Evolutionary conservation across 78 protist genomes (phyloP).

Genomic region (Speleostelium caveatum): DNA sequence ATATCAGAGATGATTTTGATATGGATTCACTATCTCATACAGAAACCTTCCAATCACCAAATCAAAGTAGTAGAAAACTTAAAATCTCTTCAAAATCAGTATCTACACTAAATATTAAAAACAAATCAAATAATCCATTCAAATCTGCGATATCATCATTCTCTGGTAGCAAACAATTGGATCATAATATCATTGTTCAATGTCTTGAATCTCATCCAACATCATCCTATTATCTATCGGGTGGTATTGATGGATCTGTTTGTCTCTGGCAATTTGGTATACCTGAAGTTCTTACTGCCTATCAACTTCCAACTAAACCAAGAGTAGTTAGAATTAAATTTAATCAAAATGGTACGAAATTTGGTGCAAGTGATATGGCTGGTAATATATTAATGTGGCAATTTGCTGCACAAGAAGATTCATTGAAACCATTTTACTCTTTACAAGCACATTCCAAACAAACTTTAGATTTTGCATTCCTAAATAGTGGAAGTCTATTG

Average conservation of each 20-base stretch:
- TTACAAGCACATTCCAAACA: constrained; percentile 67
- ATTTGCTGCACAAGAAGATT: constrained; percentile 67
- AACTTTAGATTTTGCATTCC: constrained; percentile 67
- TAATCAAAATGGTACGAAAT: constrained; percentile 74
- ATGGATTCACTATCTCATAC: constrained; percentile 2
- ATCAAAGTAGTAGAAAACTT: background rate
- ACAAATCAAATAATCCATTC: background rate
- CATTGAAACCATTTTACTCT: constrained; percentile 68
- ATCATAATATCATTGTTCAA: constrained; percentile 78
- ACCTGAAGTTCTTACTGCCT: constrained; percentile 67
- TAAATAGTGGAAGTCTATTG: constrained; percentile 56
- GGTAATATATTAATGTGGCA: constrained; percentile 75
- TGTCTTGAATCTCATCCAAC: constrained; percentile 75
- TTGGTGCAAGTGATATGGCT: constrained; percentile 80
- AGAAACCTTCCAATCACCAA: constrained; percentile 5
- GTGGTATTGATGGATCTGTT: constrained; percentile 78
- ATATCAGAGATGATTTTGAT: constrained; percentile 12
- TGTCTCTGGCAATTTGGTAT: constrained; percentile 75
- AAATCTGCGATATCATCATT: constrained; percentile 3
- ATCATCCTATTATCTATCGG: constrained; percentile 50
- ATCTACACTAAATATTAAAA: constrained; percentile 24
- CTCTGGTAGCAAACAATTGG: constrained; percentile 12
- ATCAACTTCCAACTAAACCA: constrained; percentile 60
- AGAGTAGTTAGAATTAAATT: constrained; percentile 45
- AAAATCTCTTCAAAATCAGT: constrained; percentile 38